Base-by-base conservation (phyloP, 2,329 filamentous ascomycete species). In the Ophiostoma sp. region DNA sequence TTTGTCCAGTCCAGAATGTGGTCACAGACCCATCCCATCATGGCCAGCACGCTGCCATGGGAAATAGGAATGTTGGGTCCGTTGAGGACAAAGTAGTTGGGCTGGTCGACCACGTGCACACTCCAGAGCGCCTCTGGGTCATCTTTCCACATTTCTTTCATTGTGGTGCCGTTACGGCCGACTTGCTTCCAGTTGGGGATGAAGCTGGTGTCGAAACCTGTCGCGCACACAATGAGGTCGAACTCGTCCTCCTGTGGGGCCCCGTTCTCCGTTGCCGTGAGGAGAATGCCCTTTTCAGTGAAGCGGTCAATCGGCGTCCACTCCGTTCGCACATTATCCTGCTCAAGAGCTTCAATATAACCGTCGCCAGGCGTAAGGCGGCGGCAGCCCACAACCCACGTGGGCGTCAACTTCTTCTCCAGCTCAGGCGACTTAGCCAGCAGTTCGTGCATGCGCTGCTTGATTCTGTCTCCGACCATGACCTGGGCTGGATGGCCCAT, bases 301-400 rank as follows among this genome's bases (percentile, higher is more conserved):
- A 83, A 73, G 58, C 74, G 72, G 9, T 73, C 70, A 71, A 84
- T 81, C 2, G 73, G 73, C 14, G 78, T 76, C 45, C 76, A 76
- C 42, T 81, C 76, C 8, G 77, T 76, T 7, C 75, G 73, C 9
- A 83, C 80, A 63, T 85, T 84, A 12, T 77, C 74, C 67, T 79
- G 70, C 4, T 76, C 76, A 64, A 83, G 74, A 5, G 77, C 76
- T 70, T 80, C 79, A 42, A 81, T 72, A 71, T 80, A 81, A 3
- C 78, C 77, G 65, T 78, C 76, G 1, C 79, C 79, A 0, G 80
- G 80, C 0, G 79, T 79, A 58, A 81, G 76, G 1, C 78, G 77
- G 68, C 75, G 76, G 74, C 75, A 80, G 5, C 82, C 81, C 7
- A 79, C 79, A 0, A 76, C 75, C 75, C 80, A 84, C 47, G 73